Evolutionary conservation across 2,329 filamentous ascomycete genomes (phyloP).

Genomic region (Fonsecaea nubica): DNA sequence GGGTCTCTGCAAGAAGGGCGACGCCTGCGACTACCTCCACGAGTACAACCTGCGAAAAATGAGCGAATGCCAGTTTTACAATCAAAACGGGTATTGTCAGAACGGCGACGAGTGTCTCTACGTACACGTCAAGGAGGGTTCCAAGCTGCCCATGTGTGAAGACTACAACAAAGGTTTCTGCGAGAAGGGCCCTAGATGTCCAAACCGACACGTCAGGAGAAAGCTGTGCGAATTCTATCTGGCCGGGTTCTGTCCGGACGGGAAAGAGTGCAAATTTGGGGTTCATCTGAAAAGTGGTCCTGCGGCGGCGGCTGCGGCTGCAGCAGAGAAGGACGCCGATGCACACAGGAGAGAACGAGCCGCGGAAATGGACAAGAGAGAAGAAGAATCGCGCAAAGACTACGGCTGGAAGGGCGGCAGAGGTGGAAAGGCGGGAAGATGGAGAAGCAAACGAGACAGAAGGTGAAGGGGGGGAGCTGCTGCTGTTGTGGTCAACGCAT

Average conservation of each 20-base stretch:
- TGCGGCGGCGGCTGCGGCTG: slow-evolving; percentile 13
- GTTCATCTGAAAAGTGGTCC: slow-evolving; percentile 62
- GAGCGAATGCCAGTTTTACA: slow-evolving; percentile 98
- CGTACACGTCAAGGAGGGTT: slow-evolving; percentile 84
- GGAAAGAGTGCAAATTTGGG: slow-evolving; percentile 73
- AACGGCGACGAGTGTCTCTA: slow-evolving; percentile 97
- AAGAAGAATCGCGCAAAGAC: slow-evolving; percentile 39
- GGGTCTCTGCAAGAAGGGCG: slow-evolving; percentile 95
- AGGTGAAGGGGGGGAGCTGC: slow-evolving; percentile 17
- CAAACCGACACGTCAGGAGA: slow-evolving; percentile 85
- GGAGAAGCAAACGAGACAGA: slow-evolving; percentile 38
- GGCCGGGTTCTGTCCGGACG: slow-evolving; percentile 93
- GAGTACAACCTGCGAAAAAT: slow-evolving; percentile 98
- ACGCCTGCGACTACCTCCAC: slow-evolving; percentile 96
- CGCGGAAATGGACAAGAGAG: slow-evolving; percentile 36
- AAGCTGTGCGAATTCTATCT: slow-evolving; percentile 84
- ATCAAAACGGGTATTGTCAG: slow-evolving; percentile 89
- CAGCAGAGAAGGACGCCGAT: slow-evolving; percentile 30
- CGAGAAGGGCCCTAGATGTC: slow-evolving; percentile 83
- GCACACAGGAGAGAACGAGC: slow-evolving; percentile 31
- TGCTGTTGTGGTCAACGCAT: not conserved
- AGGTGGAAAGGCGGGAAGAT: slow-evolving; percentile 36
- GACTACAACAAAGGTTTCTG: slow-evolving; percentile 97
- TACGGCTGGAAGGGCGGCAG: slow-evolving; percentile 35
- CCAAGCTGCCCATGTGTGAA: slow-evolving; percentile 79